Percentiles rank a stretch among this genome's conserved stretches.
Conservation (phyloP, 331 rosid genomes). For the Pyracantha coccinea region DNA sequence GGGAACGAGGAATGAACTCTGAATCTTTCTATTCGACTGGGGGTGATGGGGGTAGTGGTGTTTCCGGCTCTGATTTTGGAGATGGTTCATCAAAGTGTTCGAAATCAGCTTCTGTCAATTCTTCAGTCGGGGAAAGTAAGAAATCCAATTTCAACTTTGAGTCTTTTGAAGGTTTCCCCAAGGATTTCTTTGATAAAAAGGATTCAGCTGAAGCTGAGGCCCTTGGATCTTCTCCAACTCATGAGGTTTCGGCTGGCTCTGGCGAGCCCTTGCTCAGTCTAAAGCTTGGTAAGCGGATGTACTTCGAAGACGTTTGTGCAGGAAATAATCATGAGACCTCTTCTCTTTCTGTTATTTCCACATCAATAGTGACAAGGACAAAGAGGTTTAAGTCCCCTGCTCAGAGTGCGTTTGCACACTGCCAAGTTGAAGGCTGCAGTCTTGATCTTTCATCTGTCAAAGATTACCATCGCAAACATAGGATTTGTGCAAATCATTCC, state of each 20-base stretch:
- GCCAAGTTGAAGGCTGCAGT: constrained; percentile 93
- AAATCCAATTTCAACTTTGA: constrained; percentile 46
- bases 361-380: constrained; percentile 20
- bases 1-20: constrained; percentile 44
- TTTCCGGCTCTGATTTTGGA: constrained; percentile 43
- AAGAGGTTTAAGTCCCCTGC: constrained; percentile 41
- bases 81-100: constrained; percentile 54
- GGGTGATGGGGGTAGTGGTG: constrained; percentile 31
- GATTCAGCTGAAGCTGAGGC: constrained; percentile 38
- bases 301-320: constrained; percentile 55
- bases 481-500: constrained; percentile 76
- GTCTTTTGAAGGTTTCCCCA: constrained; percentile 37
- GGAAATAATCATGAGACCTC: constrained; percentile 42
- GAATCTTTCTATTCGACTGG: constrained; percentile 46
- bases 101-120: constrained; percentile 63
- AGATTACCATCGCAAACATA: constrained; percentile 87
- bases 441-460: constrained; percentile 71
- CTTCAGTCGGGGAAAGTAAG: constrained; percentile 65
- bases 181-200: constrained; percentile 38
- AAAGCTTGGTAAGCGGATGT: constrained; percentile 82
- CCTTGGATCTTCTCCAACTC: constrained; percentile 30
- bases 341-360: constrained; percentile 27
- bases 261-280: constrained; percentile 76
- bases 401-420: constrained; percentile 33
- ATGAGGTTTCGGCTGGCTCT: constrained; percentile 52